Evolutionary conservation across 1,139 yeast genomes (phyloP).

Genomic region (Kodamaea plutei): DNA sequence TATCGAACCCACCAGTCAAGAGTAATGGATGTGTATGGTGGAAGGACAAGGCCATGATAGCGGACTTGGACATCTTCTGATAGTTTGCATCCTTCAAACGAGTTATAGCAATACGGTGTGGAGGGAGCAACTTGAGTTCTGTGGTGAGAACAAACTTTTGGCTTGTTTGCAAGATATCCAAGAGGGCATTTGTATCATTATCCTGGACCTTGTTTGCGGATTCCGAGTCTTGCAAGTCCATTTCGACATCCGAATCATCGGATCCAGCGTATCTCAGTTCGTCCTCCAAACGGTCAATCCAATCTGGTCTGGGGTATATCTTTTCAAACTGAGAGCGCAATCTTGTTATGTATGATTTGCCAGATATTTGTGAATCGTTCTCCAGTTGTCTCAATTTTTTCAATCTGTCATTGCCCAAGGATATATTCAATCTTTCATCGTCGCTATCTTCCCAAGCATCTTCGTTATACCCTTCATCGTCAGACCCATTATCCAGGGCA

Average conservation of each 20-base stretch:
- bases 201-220: conserved; percentile 27
- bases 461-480: conserved; percentile 28
- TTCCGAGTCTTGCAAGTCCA: conserved; percentile 34
- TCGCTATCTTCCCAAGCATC: conserved; percentile 91
- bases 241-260: conserved; percentile 21
- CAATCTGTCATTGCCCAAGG: conserved; percentile 58
- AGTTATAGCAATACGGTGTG: conserved; percentile 66
- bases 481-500: conserved; percentile 13
- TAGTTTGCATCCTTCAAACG: conserved; percentile 85
- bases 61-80: conserved; percentile 64
- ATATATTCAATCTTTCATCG: conserved; percentile 68
- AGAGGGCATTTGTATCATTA: conserved; percentile 52
- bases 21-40: conserved; percentile 83
- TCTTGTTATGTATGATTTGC: conserved; percentile 65
- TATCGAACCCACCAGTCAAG: conserved; percentile 88
- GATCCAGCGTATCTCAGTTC: conserved; percentile 12
- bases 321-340: conserved; percentile 81
- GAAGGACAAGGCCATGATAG: conserved; percentile 77
- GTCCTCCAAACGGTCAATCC: conserved; percentile 58
- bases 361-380: conserved; percentile 56
- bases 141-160: conserved; percentile 52
- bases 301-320: conserved; percentile 80
- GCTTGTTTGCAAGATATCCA: conserved; percentile 56
- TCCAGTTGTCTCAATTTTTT: conserved; percentile 69
- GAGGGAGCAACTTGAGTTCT: conserved; percentile 59